Base-by-base conservation (phyloP, 208 protist species). In the Crithidia sp. region DNA sequence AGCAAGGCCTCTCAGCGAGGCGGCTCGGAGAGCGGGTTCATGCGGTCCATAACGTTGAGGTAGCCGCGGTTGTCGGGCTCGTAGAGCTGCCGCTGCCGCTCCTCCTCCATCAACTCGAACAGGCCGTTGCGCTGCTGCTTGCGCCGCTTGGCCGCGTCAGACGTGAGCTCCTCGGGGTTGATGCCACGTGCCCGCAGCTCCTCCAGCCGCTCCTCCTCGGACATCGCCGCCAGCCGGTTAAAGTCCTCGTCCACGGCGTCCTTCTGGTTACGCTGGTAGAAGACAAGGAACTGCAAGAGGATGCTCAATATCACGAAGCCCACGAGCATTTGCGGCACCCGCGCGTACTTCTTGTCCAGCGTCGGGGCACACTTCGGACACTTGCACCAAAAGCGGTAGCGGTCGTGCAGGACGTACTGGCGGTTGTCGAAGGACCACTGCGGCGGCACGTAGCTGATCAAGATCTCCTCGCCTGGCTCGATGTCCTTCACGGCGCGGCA, bases 321-420 rank as follows among this genome's bases (percentile, higher is more conserved):
- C 0, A 92, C 81, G 17, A 95, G 58, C 7, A 89, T 19, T 37
- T 78, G 67, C 2, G 92, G 86, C 39, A 86, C 67, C 7, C 75
- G 79, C 2, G 85, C 74, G 74, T 93, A 95, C 74, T 84, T 83
- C 52, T 71, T 70, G 56, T 95, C 89, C 14, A 95, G 54, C 40
- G 77, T 83, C 0, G 89, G 89, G 5, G 92, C 74, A 56, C 92
- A 96, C 64, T 89, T 90, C 44, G 89, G 86, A 77, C 92, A 96
- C 65, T 94, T 93, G 78, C 92, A 96, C 86, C 89, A 93, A 57
- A 96, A 96, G 19, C 79, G 81, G 76, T 96, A 96, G 62, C 89
- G 92, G 62, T 96, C 92, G 81, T 95, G 90, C 45, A 96, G 75
- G n/a, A 96, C 92, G 73, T 96, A 91, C 79, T 96, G 92, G 28